phyloP scores from a whole-genome alignment of 2,329 filamentous ascomycete species.

The Dactylellina drechsleri region DNA sequence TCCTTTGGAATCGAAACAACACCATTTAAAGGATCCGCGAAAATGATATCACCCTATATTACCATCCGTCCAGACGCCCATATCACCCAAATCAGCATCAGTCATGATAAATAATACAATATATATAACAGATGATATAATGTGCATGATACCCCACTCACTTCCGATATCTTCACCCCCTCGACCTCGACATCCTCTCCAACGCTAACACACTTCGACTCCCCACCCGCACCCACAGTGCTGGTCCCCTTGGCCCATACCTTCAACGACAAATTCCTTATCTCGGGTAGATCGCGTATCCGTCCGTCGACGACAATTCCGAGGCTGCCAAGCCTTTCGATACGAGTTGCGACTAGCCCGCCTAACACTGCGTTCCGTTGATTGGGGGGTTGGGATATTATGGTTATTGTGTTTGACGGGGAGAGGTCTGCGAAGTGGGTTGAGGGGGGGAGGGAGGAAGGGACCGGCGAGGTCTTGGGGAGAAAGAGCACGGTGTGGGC shows the following conservation, averaged over 20 bases:
- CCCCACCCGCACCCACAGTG: conserved; percentile 69
- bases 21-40: conserved; percentile 76
- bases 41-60: conserved; percentile 72
- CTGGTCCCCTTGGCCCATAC: conserved; percentile 70
- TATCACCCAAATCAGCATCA: no score
- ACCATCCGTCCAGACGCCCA: no score
- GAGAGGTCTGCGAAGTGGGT: conserved; percentile 77
- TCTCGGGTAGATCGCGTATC: conserved; percentile 71
- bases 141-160: conserved; percentile 20
- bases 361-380: conserved; percentile 78
- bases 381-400: conserved; percentile 73
- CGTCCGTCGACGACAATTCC: conserved; percentile 75
- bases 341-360: conserved; percentile 78
- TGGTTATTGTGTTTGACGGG: conserved; percentile 70
- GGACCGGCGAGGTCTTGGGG: conserved; percentile 65
- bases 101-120: no score
- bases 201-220: conserved; percentile 69
- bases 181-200: conserved; percentile 62
- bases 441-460: conserved; percentile 63
- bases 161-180: conserved; percentile 61
- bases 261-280: conserved; percentile 68
- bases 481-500: conserved; percentile 73
- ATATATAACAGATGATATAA: no score
- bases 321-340: conserved; percentile 71
- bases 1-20: conserved; percentile 74